Base-by-base conservation (phyloP, 345 rosid species). In the Theobroma cacao region DNA sequence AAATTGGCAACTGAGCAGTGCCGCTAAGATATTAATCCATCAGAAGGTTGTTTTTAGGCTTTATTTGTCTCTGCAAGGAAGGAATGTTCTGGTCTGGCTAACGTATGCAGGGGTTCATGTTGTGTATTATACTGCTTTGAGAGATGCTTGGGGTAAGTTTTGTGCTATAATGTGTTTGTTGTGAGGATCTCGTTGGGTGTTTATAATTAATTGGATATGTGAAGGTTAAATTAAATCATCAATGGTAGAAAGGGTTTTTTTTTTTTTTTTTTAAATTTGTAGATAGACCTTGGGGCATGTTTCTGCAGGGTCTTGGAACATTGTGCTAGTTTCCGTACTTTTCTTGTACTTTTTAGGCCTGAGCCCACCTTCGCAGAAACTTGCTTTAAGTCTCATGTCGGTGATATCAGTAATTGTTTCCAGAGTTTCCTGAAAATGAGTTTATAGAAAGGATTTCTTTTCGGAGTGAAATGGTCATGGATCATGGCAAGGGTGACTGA, bases 171-270 rank as follows among this genome's bases (percentile, higher is more conserved):
- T 38, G 33, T 70, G 43, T 82, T 60, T 22, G 8, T 76, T 59
- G 45, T 55, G 74, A 78, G 69, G 70, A 79, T 78, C 28, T 75
- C 17, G 48, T 71, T 66, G 75, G 77, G 58, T 68, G 72, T 80
- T 73, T 36, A 80, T 80, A 47, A 60, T 63, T 62, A 30, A 41
- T 48, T 63, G 20, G 45, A 63, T 75, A 31, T 59, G 56, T 72
- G 53, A 66, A 72, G 71, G 80, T 60, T 63, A 63, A 53, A 20
- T 36, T 72, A 72, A 30, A 50, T 78, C 56, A 58, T 73, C 31
- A 13, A 30, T 62, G 28, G 73, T 75, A 71, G 69, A 53, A 36
- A 63, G 22, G 63, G n/a, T n/a, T n/a, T n/a, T n/a, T n/a, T n/a
- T n/a, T n/a, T n/a, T n/a, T n/a, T 47, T 55, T 66, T 45, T 58